Evolutionary conservation across 169 alveolate species (phyloP).

Genomic region (Eimeria sp.): DNA sequence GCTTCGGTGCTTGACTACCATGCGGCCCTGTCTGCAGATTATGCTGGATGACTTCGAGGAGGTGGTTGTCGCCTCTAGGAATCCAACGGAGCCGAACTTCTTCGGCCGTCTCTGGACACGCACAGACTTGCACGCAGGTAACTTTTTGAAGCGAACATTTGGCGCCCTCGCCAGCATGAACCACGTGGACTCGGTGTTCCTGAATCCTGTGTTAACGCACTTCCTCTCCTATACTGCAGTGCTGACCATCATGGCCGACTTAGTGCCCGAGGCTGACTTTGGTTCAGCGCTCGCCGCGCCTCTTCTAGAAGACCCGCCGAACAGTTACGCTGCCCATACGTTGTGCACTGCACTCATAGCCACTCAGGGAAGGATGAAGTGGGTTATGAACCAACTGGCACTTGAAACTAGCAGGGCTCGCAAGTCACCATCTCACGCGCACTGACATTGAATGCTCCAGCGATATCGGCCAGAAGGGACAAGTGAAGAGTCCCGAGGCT

Average conservation of each 20-base stretch:
- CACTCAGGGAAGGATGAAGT: conserved; percentile 30
- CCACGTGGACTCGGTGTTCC: conserved; percentile 49
- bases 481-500: neutral
- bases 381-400: conserved; percentile 26
- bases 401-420: conserved; percentile 13
- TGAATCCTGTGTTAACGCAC: conserved; percentile 61
- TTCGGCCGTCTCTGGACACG: conserved; percentile 62
- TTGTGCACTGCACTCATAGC: conserved; percentile 44
- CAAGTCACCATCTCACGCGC: neutral
- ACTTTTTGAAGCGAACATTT: conserved; percentile 40
- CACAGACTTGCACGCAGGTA: conserved; percentile 43
- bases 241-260: conserved; percentile 68
- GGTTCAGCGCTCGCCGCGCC: conserved; percentile 71
- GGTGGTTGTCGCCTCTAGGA: conserved; percentile 56
- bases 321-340: conserved; percentile 35
- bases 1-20: neutral
- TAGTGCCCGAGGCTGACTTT: conserved; percentile 68
- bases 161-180: conserved; percentile 68
- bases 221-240: conserved; percentile 54
- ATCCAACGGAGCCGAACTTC: conserved; percentile 53
- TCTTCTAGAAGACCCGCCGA: conserved; percentile 6
- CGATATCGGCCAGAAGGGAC: neutral
- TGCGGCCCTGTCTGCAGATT: neutral
- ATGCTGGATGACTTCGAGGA: conserved; percentile 42
- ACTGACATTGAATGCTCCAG: neutral